A percentile compares a stretch with the other conserved stretches of the same genome.
Evolutionary conservation across 1,284 basidiomycete genomes (phyloP).

Genomic region (Marasmius fiardii): DNA sequence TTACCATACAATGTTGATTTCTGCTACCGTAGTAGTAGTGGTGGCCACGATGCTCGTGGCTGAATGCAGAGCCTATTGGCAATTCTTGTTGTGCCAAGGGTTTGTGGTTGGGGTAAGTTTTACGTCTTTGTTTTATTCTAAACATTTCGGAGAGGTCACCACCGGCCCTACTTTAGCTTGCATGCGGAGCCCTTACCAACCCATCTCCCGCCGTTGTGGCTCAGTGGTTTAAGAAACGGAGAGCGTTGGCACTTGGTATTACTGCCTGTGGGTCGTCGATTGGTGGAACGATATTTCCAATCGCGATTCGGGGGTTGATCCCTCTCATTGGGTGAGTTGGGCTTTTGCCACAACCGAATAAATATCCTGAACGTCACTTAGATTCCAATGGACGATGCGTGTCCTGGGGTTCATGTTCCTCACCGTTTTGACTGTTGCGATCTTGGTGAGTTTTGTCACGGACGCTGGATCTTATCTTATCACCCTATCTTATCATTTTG

Average conservation of each 20-base stretch:
- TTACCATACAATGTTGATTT: too few species aligned
- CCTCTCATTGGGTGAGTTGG: not conserved
- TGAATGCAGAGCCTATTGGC: too few species aligned
- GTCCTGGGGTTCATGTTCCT: not conserved
- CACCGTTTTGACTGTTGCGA: not conserved
- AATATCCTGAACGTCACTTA: not conserved
- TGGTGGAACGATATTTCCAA: not conserved
- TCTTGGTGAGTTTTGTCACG: not conserved
- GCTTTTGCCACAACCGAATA: not conserved
- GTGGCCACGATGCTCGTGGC: too few species aligned
- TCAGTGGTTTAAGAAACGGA: not conserved
- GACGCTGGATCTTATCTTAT: too few species aligned
- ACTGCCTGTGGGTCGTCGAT: not conserved
- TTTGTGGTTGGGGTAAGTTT: too few species aligned
- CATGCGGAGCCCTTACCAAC: not conserved
- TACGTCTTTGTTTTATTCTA: too few species aligned
- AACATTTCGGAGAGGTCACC: too few species aligned
- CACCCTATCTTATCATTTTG: too few species aligned
- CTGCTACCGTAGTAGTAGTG: too few species aligned
- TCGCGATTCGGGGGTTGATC: not conserved
- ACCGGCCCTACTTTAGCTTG: not conserved
- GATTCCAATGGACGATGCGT: conserved; percentile 1
- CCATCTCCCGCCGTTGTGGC: not conserved
- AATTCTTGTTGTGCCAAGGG: too few species aligned
- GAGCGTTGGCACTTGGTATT: not conserved